Evolutionary conservation across 2,329 filamentous ascomycete species (phyloP).

Genomic region (Chrysoporthe deuterocubensis): DNA sequence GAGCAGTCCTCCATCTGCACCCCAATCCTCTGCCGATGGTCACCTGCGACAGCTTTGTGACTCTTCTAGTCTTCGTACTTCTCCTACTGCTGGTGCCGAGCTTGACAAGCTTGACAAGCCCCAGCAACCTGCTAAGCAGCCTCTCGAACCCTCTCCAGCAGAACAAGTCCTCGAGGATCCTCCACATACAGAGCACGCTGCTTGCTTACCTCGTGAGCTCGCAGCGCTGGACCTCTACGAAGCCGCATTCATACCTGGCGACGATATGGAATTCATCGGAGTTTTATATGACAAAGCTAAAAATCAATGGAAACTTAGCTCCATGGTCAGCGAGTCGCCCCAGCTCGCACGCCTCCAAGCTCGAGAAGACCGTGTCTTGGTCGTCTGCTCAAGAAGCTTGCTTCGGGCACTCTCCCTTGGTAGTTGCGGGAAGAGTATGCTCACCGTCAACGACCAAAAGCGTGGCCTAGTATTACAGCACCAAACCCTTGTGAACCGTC

Average conservation of each 20-base stretch:
- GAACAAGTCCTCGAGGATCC: neutral
- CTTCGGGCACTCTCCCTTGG: neutral
- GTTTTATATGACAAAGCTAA: neutral
- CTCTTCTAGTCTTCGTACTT: neutral
- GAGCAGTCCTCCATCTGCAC: neutral
- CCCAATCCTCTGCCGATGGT: neutral
- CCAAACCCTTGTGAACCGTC: conserved; percentile 10
- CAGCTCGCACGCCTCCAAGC: neutral
- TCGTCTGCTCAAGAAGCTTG: conserved; percentile 6
- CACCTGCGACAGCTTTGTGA: neutral
- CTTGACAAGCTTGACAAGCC: neutral
- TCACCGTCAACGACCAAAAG: conserved; percentile 5
- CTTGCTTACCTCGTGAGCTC: neutral
- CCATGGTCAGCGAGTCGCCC: neutral
- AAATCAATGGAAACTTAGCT: neutral
- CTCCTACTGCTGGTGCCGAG: neutral
- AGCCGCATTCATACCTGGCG: neutral
- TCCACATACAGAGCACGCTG: neutral
- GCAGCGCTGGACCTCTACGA: conserved; percentile 8
- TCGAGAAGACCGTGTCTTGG: conserved; percentile 7
- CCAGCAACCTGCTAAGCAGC: neutral
- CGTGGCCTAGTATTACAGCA: neutral
- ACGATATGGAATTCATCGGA: neutral
- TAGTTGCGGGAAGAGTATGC: neutral
- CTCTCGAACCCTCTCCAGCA: neutral